These are phyloP conservation scores for Poronia punctata DNA, from an alignment of 495 filamentous ascomycete genomes.

Conservation along the genomic window DNA sequence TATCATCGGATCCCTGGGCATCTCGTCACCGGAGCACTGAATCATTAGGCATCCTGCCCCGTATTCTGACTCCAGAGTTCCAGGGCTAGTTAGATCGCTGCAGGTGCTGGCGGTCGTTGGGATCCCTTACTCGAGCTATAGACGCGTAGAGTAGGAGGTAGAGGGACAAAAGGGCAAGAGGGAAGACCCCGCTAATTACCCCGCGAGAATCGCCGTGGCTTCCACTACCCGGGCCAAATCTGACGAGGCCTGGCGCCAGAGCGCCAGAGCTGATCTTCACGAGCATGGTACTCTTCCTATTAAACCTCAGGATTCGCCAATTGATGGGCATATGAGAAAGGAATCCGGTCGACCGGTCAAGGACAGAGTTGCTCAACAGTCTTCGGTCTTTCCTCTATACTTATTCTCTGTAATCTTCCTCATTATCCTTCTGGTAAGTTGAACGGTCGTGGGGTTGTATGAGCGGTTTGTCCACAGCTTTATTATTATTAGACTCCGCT, in stretches of 20 bases:
- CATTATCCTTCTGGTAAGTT: slow-evolving; percentile 41
- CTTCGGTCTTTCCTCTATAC: slow-evolving; percentile 24
- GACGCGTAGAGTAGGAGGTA: slow-evolving; percentile 3
- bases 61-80: too few relatives aligned
- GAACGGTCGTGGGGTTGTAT: neutral
- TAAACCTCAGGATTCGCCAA: slow-evolving; percentile 5
- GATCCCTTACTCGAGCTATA: neutral
- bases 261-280: slow-evolving; percentile 26
- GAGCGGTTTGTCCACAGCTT: slow-evolving; percentile 8
- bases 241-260: slow-evolving; percentile 23
- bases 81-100: too few relatives aligned
- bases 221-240: slow-evolving; percentile 12
- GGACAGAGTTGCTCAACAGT: slow-evolving; percentile 7
- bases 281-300: slow-evolving; percentile 4
- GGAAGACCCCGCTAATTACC: slow-evolving; percentile 24
- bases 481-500: slow-evolving; percentile 4
- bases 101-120: slow-evolving; percentile 7
- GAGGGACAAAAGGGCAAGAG: slow-evolving; percentile 11
- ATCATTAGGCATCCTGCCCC: neutral
- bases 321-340: neutral
- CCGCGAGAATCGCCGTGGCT: slow-evolving; percentile 29
- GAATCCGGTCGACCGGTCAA: neutral
- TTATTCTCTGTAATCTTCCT: slow-evolving; percentile 36
- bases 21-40: neutral
- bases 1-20: too few relatives aligned